Base-by-base conservation (phyloP, 2,329 filamentous ascomycete genomes). In the Metarhizium brunneum region DNA sequence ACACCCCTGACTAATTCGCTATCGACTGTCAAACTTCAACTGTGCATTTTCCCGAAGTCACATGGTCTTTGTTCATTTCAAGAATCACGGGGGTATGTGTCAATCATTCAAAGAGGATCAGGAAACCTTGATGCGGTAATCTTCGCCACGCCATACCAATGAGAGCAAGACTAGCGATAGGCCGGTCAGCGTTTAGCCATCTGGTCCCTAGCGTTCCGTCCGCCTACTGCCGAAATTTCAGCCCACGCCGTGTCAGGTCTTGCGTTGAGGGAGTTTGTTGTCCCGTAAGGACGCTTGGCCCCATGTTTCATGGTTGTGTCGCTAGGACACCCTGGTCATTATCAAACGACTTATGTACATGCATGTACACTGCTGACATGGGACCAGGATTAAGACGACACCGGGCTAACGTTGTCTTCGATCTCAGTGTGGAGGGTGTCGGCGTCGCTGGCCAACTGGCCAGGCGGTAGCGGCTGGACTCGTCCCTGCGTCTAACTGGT, bases 91-190 rank as follows among this genome's bases (percentile, higher is more conserved):
- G 40, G 6, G 25, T 2, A 43, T 16, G 40, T 43, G 40, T 16
- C 40, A 43, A 18, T 14, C 14, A 18, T n/a, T 16, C 4, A 45
- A 20, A 45, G 6, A 45, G 18, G 20, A 45, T 20, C 42, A 8
- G n/a, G n/a, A 45, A 45, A 16, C 42, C 42, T 20, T 16, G 42
- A 45, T 16, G 10, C 16, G 42, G 42, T 20, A 45, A 45, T 45
- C 7, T 25, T 16, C 42, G 25, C 25, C 29, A 49, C 25, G 40
- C 47, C 53, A 55, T 30, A 36, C 35, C 51, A 18, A 51, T 48
- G 51, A 51, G 32, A 59, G 53, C 42, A 53, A 40, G 51, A 40
- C 29, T 54, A 42, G 48, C 51, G 48, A 56, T 50, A 47, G 47
- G 54, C 14, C 54, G 50, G 48, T 18, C 49, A 38, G 30, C 20